A percentile compares a stretch with the other conserved stretches of the same genome.
Evolutionary conservation across 169 alveolate species (phyloP).

Genomic region (Cryptosporidium tyzzeri): DNA sequence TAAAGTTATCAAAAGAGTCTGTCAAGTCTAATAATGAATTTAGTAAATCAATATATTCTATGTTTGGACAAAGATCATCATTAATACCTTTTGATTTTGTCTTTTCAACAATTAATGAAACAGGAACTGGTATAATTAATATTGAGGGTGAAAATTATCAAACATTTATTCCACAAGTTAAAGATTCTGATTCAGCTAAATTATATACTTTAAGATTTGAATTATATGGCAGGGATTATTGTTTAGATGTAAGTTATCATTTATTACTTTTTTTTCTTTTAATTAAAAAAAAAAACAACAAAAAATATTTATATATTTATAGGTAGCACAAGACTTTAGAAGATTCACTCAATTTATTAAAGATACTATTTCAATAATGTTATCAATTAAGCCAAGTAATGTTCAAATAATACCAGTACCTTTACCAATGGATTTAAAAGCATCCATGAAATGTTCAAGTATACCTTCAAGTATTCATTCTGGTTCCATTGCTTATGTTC

Average conservation of each 20-base stretch:
- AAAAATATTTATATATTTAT: not conserved
- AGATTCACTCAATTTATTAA: conserved; percentile 67
- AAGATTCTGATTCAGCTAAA: not conserved
- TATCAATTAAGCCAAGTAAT: conserved; percentile 74
- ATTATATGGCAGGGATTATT: conserved; percentile 45
- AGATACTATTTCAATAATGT: conserved; percentile 45
- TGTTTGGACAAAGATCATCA: conserved; percentile 58
- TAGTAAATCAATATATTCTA: conserved; percentile 13
- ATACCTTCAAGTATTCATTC: conserved; percentile 61
- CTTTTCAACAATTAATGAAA: conserved; percentile 27
- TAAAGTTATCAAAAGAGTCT: conserved; percentile 24
- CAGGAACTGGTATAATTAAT: conserved; percentile 53
- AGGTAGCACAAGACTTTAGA: conserved; percentile 74
- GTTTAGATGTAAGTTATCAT: conserved; percentile 62
- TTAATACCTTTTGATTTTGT: conserved; percentile 61
- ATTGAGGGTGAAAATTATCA: conserved; percentile 11
- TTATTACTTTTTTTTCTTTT: not conserved
- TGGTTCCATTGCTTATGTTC: conserved; percentile 53
- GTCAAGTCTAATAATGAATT: conserved; percentile 20
- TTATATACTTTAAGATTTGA: conserved; percentile 49
- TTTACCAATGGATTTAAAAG: conserved; percentile 36
- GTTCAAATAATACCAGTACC: conserved; percentile 52
- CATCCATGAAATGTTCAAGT: conserved; percentile 42
- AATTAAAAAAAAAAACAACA: not conserved
- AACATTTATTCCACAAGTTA: conserved; percentile 23